Evolutionary conservation across 768 basidiomycete genomes (phyloP).

Genomic region (Psilocybe tampanensis): DNA sequence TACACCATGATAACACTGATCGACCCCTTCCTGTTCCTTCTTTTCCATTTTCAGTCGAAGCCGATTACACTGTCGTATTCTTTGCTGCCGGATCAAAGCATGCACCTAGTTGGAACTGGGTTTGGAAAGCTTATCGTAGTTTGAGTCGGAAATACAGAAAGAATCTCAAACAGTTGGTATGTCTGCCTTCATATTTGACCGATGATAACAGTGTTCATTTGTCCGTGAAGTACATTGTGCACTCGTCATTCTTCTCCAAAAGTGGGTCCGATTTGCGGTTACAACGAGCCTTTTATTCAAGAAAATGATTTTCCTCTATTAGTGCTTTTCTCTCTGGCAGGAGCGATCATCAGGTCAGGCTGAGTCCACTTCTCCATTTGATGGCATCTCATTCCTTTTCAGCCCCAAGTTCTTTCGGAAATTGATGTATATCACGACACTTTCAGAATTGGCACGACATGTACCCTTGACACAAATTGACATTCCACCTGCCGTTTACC

Average conservation of each 20-base stretch:
- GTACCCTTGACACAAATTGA: conserved; percentile 89
- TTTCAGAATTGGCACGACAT: conserved; percentile 75
- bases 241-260: conserved; percentile 87
- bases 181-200: conserved; percentile 23
- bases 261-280: conserved; percentile 61
- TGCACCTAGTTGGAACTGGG: conserved; percentile 85
- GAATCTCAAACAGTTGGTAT: conserved; percentile 80
- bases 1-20: background rate
- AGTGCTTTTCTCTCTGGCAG: conserved; percentile 91
- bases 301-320: conserved; percentile 12
- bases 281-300: too few relatives aligned
- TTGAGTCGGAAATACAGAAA: conserved; percentile 84
- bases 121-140: conserved; percentile 88
- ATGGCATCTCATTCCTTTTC: background rate
- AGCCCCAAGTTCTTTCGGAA: conserved; percentile 93
- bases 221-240: conserved; percentile 71
- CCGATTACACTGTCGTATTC: conserved; percentile 87
- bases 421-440: conserved; percentile 71
- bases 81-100: conserved; percentile 79
- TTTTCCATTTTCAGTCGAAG: conserved; percentile 62
- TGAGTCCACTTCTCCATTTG: background rate
- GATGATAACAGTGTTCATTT: background rate
- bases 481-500: conserved; percentile 80
- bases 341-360: conserved; percentile 81
- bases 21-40: background rate